phyloP scores from a whole-genome alignment of 805 yeast genomes.

The Citeromyces nyonsensis region DNA sequence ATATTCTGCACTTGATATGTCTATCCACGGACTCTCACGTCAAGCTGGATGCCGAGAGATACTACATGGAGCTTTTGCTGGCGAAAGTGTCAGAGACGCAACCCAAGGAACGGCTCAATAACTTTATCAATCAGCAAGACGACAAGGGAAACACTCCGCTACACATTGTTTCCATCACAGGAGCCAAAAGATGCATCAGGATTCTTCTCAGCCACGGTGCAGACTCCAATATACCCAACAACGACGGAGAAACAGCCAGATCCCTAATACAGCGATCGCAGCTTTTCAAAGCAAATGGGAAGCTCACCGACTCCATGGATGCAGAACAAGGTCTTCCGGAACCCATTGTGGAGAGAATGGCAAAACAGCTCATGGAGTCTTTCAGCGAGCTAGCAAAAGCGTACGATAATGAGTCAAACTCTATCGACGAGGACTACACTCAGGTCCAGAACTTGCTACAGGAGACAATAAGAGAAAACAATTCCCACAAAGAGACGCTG shows the following conservation, averaged over 20 bases:
- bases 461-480: conserved; percentile 5
- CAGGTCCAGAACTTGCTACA: conserved; percentile 7
- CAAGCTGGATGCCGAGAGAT: conserved; percentile 65
- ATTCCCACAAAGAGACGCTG: too few species aligned
- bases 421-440: conserved; percentile 6
- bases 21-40: conserved; percentile 49
- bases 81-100: conserved; percentile 56
- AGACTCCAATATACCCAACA: conserved; percentile 33
- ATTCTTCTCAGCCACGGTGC: conserved; percentile 33
- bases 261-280: too few species aligned
- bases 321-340: conserved; percentile 2
- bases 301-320: too few species aligned
- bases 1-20: conserved; percentile 79
- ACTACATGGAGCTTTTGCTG: conserved; percentile 65
- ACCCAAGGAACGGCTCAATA: conserved; percentile 42
- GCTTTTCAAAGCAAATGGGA: too few species aligned
- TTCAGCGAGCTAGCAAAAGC: neutral
- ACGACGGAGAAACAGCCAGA: conserved; percentile 21
- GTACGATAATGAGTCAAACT: neutral
- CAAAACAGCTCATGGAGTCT: conserved; percentile 2
- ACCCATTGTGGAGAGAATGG: conserved; percentile 4
- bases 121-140: conserved; percentile 41
- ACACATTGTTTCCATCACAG: conserved; percentile 30
- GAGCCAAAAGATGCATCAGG: conserved; percentile 26
- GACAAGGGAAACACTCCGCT: conserved; percentile 40